These are phyloP conservation scores for Solanum hybrid DNA, from an alignment of 305 asterid species.

Conservation along the genomic window DNA sequence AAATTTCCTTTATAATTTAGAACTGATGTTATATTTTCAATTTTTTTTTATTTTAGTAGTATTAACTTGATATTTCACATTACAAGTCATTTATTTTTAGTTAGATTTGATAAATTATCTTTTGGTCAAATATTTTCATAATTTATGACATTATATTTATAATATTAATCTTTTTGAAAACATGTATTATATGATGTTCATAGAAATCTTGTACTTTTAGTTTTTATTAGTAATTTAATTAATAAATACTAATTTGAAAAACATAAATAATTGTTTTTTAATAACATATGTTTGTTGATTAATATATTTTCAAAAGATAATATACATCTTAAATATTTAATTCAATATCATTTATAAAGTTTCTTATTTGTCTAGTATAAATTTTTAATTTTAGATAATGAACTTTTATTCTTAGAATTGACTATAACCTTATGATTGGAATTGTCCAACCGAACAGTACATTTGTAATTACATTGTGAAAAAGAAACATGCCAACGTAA, in stretches of 20 bases:
- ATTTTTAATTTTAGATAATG: too few relatives aligned
- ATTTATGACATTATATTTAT: not conserved
- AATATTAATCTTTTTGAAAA: too few relatives aligned
- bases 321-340: too few relatives aligned
- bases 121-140: too few relatives aligned
- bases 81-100: not conserved
- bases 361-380: too few relatives aligned
- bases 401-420: too few relatives aligned
- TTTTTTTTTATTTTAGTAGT: not conserved
- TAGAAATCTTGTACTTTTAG: not conserved
- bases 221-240: too few relatives aligned
- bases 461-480: not conserved
- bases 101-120: not conserved
- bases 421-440: not conserved
- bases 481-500: not conserved
- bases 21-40: not conserved
- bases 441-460: not conserved
- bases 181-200: not conserved
- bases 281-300: not conserved
- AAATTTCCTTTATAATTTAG: too few relatives aligned
- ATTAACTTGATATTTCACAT: not conserved
- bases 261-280: not conserved
- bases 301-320: too few relatives aligned
- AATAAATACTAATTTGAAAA: not conserved
- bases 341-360: not conserved